Evolutionary conservation across 139 green algal genomes (phyloP), one percentile per base, ranked within the genome.

Genomic region (Coccomyxa sp.): DNA sequence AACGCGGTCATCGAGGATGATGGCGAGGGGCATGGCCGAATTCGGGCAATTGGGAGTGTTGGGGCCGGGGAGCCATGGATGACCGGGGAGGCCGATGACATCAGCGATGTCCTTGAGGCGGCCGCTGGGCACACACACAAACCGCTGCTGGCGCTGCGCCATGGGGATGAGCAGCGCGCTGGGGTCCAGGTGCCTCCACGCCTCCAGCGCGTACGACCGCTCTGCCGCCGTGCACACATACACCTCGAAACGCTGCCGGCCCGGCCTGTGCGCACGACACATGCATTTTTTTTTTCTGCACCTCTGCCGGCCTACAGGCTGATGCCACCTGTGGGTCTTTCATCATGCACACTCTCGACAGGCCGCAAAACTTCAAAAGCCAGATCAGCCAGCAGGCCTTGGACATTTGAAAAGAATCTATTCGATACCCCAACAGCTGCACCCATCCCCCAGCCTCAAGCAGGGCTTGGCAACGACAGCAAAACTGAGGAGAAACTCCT

Each of bases 201-300:
- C 94, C 81, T 98, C 94, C 60, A 95, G 84, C 10, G 95, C 95
- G 85, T 98, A 98, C 31, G 89, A 86, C 16, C 89, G 88, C 85
- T 96, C 92, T 0, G 94, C 93, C 0, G 94, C 95, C 0, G 95
- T 98, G 88, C 93, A 97, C 27, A 98, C 92, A 79, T 92, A 97
- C 28, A 94, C 90, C 45, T 96, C 92, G 79, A 93, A 95, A 66
- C 90, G 80, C 67, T 79, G 76, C 81, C 84, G 88, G 93, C 71
- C 68, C n/a, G 76, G 58, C 76, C 38, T 30, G 66, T 75, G 66
- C 66, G 9, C 21, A 75, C 25, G 9, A 25, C 21, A 75, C 23
- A 27, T 13, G 66, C 23, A 75, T 13, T 25, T 30, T 25, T 27
- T 10, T 4, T 10, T 30, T 75, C 23, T 71, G 66, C 66, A 13